These are phyloP conservation scores for Eucommia ulmoides DNA, from an alignment of 257 asterid species.

Conservation along the genomic window DNA sequence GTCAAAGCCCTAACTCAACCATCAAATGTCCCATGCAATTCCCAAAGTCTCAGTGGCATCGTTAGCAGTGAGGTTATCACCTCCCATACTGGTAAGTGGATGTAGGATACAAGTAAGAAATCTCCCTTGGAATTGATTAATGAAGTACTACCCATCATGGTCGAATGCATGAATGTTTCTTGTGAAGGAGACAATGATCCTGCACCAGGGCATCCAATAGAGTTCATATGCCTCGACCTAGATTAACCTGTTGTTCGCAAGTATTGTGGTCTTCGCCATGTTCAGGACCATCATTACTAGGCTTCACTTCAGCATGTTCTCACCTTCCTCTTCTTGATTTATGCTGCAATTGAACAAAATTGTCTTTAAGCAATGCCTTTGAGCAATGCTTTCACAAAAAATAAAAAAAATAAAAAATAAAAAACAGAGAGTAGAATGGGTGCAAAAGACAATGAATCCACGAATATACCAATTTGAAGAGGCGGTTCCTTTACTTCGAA, in stretches of 20 bases:
- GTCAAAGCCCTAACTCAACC: conserved; percentile 36
- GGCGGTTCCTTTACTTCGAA: too few relatives aligned
- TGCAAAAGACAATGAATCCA: too few relatives aligned
- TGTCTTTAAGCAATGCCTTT: too few relatives aligned
- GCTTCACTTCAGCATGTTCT: too few relatives aligned
- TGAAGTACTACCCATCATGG: conserved; percentile 95
- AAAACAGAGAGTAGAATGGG: too few relatives aligned
- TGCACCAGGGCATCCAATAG: conserved; percentile 89
- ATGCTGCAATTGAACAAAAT: too few relatives aligned
- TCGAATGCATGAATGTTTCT: conserved; percentile 67
- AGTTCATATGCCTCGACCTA: conserved; percentile 87
- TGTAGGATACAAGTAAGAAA: conserved; percentile 71
- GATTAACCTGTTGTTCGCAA: conserved; percentile 77
- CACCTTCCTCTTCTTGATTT: too few relatives aligned
- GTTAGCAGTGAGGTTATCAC: conserved; percentile 37
- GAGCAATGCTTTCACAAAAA: too few relatives aligned
- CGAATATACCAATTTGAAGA: too few relatives aligned
- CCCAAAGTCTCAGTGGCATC: conserved; percentile 34
- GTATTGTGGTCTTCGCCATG: conserved; percentile 77
- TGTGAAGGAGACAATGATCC: conserved; percentile 85
- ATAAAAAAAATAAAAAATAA: too few relatives aligned
- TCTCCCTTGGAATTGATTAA: conserved; percentile 96
- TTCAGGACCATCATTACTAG: conserved; percentile 76
- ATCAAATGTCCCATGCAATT: conserved; percentile 17
- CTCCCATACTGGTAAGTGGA: conserved; percentile 80